These are phyloP conservation scores for Oropetium thomaeum DNA, from an alignment of 176 grass and related monocot species.

Conservation along the genomic window DNA sequence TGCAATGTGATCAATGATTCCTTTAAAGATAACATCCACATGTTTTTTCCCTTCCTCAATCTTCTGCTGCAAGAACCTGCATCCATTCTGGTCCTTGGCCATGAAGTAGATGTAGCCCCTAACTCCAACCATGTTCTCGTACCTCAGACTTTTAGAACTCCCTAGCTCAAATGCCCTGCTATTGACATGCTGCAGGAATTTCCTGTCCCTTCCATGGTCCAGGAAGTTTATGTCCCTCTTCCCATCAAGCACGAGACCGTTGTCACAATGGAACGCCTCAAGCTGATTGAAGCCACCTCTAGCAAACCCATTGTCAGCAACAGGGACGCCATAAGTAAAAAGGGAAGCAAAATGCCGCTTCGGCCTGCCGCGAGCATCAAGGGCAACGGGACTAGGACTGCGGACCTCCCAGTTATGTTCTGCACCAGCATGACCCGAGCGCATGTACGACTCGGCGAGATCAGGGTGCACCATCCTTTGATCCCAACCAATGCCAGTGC, in stretches of 20 bases:
- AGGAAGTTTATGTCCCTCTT: slow-evolving; percentile 40
- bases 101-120: slow-evolving; percentile 65
- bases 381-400: background rate
- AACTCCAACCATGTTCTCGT: slow-evolving; percentile 53
- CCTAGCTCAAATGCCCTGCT: slow-evolving; percentile 28
- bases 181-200: slow-evolving; percentile 30
- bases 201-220: slow-evolving; percentile 36
- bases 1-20: slow-evolving; percentile 56
- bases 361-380: slow-evolving; percentile 25
- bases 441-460: slow-evolving; percentile 20
- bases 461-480: slow-evolving; percentile 37
- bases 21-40: slow-evolving; percentile 67
- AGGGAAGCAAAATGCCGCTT: slow-evolving; percentile 22
- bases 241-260: slow-evolving; percentile 46
- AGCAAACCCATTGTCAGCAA: slow-evolving; percentile 1
- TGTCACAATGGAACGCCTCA: slow-evolving; percentile 46
- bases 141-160: slow-evolving; percentile 31
- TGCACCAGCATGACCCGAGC: slow-evolving; percentile 30
- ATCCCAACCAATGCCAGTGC: slow-evolving; percentile 24
- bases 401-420: slow-evolving; percentile 30
- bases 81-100: slow-evolving; percentile 73
- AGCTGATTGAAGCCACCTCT: slow-evolving; percentile 26
- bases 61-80: slow-evolving; percentile 65
- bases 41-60: slow-evolving; percentile 62
- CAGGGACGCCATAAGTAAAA: slow-evolving; percentile 11